phyloP scores from a whole-genome alignment of 2,329 filamentous ascomycete genomes.

The Sporothrix globosa region DNA sequence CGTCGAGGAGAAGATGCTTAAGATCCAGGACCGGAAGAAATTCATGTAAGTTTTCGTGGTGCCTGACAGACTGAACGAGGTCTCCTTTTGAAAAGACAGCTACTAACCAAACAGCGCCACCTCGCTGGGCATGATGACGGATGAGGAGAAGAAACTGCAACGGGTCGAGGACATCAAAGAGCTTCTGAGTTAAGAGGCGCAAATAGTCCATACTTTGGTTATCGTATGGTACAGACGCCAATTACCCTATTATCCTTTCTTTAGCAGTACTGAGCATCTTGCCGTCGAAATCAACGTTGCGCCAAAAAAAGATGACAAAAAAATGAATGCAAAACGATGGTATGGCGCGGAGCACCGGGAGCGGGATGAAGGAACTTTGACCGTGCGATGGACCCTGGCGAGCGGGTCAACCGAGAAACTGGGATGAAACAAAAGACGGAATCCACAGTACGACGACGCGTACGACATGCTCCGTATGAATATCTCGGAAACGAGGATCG shows the following conservation, averaged over 20 bases:
- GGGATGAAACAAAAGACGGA: neutral
- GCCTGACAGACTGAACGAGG: neutral
- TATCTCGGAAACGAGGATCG: slow-evolving; percentile 7
- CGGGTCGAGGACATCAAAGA: slow-evolving; percentile 94
- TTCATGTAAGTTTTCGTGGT: slow-evolving; percentile 68
- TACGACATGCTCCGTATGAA: neutral
- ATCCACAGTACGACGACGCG: neutral
- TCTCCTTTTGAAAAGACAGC: neutral
- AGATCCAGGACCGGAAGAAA: slow-evolving; percentile 93
- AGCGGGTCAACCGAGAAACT: neutral
- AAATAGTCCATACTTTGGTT: neutral
- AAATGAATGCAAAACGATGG: no score
- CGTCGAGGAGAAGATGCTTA: slow-evolving; percentile 93
- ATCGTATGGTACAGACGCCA: neutral
- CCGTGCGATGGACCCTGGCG: neutral
- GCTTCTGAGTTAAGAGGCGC: slow-evolving; percentile 64
- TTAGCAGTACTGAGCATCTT: neutral
- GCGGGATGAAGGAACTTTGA: neutral
- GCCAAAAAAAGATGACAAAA: neutral
- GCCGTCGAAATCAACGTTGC: neutral
- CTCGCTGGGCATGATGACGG: slow-evolving; percentile 89
- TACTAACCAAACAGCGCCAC: slow-evolving; percentile 66
- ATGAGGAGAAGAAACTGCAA: slow-evolving; percentile 89
- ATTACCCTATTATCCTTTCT: neutral
- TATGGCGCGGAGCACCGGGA: neutral